phyloP scores from a whole-genome alignment of 2,329 filamentous ascomycete species.

The Aspergillus udagawae region DNA sequence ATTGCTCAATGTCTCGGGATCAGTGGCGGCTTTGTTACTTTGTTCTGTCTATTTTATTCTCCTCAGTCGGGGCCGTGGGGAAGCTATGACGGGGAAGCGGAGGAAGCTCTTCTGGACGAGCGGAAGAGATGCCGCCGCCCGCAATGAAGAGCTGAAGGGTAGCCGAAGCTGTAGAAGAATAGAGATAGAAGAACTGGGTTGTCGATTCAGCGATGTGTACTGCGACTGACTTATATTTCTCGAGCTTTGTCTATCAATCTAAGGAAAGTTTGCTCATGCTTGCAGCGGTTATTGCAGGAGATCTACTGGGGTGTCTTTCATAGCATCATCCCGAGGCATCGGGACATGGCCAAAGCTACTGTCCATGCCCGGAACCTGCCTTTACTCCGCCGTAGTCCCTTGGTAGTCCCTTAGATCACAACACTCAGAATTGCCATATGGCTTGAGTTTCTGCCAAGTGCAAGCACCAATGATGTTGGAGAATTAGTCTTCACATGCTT shows the following conservation, averaged over 20 bases:
- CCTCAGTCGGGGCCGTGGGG: constrained; percentile 14
- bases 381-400: not conserved
- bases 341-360: not conserved
- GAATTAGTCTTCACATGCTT: not conserved
- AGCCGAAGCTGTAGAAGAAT: not conserved
- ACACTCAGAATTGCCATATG: not conserved
- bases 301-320: not conserved
- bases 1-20: constrained; percentile 17
- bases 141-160: constrained; percentile 1
- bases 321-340: constrained; percentile 4
- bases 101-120: constrained; percentile 32
- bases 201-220: not conserved
- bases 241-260: not conserved
- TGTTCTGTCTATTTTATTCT: not conserved
- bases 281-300: not conserved
- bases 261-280: not conserved
- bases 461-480: not conserved
- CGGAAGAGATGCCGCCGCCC: constrained; percentile 24
- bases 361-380: not conserved
- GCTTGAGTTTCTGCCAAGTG: not conserved
- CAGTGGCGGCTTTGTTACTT: constrained; percentile 18
- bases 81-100: constrained; percentile 35
- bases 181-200: not conserved
- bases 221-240: not conserved
- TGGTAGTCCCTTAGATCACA: not conserved